Evolutionary conservation across 108 stramenopile genomes (phyloP).

Genomic region (Schizochytrium sp.): DNA sequence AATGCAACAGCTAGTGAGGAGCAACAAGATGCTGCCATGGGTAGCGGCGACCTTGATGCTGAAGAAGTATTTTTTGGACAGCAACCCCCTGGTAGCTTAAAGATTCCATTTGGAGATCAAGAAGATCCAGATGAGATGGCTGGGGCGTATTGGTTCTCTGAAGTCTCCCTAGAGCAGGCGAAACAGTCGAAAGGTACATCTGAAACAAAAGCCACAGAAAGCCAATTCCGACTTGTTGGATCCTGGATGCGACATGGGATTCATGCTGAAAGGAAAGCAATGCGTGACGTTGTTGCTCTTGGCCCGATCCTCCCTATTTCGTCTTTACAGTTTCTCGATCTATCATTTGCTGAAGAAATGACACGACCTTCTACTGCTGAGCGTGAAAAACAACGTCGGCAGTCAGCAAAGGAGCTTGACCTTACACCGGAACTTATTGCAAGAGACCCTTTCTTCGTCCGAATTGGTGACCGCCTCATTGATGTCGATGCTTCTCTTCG

Average conservation of each 20-base stretch:
- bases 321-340: neutral
- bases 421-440: neutral
- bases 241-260: neutral
- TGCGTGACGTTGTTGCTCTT: neutral
- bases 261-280: neutral
- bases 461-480: constrained; percentile 35
- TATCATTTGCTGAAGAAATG: constrained; percentile 34
- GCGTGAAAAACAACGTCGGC: neutral
- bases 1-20: neutral
- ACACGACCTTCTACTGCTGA: neutral
- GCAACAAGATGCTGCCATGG: neutral
- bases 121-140: constrained; percentile 39
- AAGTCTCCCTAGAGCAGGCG: neutral
- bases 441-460: constrained; percentile 38
- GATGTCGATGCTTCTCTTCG: constrained; percentile 40
- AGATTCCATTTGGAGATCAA: constrained; percentile 24
- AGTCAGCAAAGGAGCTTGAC: neutral
- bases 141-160: constrained; percentile 22
- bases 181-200: no score
- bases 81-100: constrained; percentile 40
- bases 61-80: constrained; percentile 30
- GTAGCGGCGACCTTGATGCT: neutral
- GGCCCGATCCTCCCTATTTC: neutral
- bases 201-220: neutral
- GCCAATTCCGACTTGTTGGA: constrained; percentile 30